phyloP scores from a whole-genome alignment of 1,284 basidiomycete species.

The Leccinum pallidistipes region DNA sequence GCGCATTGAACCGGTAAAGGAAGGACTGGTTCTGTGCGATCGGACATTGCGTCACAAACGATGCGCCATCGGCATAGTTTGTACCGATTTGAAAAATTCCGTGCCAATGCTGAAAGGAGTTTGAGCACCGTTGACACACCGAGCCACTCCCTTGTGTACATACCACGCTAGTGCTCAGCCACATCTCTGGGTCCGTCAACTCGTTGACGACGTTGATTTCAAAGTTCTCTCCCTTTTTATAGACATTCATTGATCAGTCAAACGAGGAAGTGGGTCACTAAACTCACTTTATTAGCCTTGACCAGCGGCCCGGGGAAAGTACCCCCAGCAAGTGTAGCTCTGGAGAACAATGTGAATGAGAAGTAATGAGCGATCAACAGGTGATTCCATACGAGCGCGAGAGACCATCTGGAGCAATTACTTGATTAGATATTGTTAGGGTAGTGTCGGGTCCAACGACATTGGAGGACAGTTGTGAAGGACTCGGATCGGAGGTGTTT shows the following conservation, averaged over 20 bases:
- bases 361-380: not conserved
- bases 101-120: slow-evolving; percentile 38
- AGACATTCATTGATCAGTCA: slow-evolving; percentile 30
- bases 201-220: slow-evolving; percentile 30
- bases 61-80: slow-evolving; percentile 25
- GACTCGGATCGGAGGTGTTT: not conserved
- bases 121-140: slow-evolving; percentile 25
- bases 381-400: slow-evolving; percentile 34
- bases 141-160: slow-evolving; percentile 15
- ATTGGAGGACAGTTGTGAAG: not conserved
- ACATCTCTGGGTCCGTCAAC: slow-evolving; percentile 32
- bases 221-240: slow-evolving; percentile 31
- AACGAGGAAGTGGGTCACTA: not conserved
- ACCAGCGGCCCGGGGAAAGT: slow-evolving; percentile 41
- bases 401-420: slow-evolving; percentile 44
- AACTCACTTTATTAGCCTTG: slow-evolving; percentile 31
- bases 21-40: slow-evolving; percentile 40
- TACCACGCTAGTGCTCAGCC: slow-evolving; percentile 34
- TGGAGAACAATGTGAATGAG: slow-evolving; percentile 5
- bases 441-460: slow-evolving; percentile 33
- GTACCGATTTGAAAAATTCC: slow-evolving; percentile 33
- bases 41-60: slow-evolving; percentile 46
- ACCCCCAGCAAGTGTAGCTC: slow-evolving; percentile 28
- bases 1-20: slow-evolving; percentile 36
- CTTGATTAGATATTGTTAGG: slow-evolving; percentile 36